phyloP scores from a whole-genome alignment of 148 eudicot species.

The Suaeda aralocaspica region DNA sequence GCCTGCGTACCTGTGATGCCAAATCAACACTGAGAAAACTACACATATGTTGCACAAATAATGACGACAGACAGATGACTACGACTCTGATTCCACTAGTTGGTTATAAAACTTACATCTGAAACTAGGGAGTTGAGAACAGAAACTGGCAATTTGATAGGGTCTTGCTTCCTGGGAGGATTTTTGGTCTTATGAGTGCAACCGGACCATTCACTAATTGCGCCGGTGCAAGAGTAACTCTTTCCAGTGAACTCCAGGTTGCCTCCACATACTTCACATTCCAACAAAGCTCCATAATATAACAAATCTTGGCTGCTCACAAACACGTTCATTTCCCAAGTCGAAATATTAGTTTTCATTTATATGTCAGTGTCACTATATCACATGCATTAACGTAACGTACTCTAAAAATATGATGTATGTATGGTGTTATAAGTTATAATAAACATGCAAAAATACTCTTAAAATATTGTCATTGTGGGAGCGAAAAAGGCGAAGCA shows the following conservation, averaged over 20 bases:
- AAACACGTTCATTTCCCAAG: neutral
- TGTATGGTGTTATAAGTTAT: too few relatives aligned
- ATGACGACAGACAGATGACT: too few relatives aligned
- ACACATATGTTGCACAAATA: too few relatives aligned
- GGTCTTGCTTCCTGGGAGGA: slow-evolving; percentile 49
- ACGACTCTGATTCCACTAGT: too few relatives aligned
- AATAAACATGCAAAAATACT: too few relatives aligned
- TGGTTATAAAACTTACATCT: slow-evolving; percentile 54
- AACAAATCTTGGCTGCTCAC: slow-evolving; percentile 58
- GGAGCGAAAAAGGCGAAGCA: neutral
- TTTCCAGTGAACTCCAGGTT: slow-evolving; percentile 41
- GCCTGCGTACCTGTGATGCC: too few relatives aligned
- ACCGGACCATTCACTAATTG: slow-evolving; percentile 69
- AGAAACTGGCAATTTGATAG: slow-evolving; percentile 51
- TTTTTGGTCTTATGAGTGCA: slow-evolving; percentile 58
- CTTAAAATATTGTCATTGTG: too few relatives aligned
- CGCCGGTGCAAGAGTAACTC: slow-evolving; percentile 51
- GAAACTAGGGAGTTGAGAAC: slow-evolving; percentile 43
- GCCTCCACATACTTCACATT: slow-evolving; percentile 59
- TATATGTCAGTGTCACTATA: too few relatives aligned
- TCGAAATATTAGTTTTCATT: too few relatives aligned
- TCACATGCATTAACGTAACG: too few relatives aligned
- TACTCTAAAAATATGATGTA: too few relatives aligned
- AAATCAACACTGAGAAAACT: too few relatives aligned
- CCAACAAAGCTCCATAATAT: slow-evolving; percentile 61